Evolutionary conservation across 805 yeast genomes (phyloP).

Genomic region (Tetrapisispora pingtungensis): DNA sequence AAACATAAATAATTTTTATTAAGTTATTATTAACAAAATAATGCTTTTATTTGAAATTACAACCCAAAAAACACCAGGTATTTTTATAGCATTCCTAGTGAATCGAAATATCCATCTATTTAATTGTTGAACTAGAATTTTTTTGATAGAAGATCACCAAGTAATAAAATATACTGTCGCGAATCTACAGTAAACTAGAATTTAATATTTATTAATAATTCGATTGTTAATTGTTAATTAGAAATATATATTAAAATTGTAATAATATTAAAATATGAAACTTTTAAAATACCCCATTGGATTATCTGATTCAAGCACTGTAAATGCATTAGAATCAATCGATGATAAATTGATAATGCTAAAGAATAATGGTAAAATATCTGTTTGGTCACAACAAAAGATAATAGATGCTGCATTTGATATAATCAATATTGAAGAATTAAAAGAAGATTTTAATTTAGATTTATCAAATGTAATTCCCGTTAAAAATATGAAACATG

Average conservation of each 20-base stretch:
- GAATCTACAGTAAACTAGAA: too few species aligned
- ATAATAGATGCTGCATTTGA: conserved; percentile 25
- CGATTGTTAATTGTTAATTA: not conserved
- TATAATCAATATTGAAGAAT: conserved; percentile 12
- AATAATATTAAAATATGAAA: conserved; percentile 16
- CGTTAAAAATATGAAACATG: conserved; percentile 1
- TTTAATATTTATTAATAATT: too few species aligned
- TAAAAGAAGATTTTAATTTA: conserved; percentile 3
- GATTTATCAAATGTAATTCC: not conserved
- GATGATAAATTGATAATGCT: conserved; percentile 12
- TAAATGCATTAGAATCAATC: conserved; percentile 17
- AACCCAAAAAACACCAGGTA: too few species aligned
- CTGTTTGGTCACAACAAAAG: conserved; percentile 19
- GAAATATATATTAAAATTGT: too few species aligned
- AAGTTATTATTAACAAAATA: too few species aligned
- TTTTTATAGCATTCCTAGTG: too few species aligned
- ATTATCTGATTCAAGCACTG: conserved; percentile 17
- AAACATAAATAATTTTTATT: too few species aligned
- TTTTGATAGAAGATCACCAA: too few species aligned
- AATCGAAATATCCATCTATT: too few species aligned
- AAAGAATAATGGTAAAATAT: conserved; percentile 19
- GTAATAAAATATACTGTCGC: too few species aligned
- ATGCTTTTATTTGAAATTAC: too few species aligned
- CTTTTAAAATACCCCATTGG: conserved; percentile 21
- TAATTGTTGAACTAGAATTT: too few species aligned